phyloP scores from a whole-genome alignment of 1,284 basidiomycete species.

The Stygiomarasmius scandens region DNA sequence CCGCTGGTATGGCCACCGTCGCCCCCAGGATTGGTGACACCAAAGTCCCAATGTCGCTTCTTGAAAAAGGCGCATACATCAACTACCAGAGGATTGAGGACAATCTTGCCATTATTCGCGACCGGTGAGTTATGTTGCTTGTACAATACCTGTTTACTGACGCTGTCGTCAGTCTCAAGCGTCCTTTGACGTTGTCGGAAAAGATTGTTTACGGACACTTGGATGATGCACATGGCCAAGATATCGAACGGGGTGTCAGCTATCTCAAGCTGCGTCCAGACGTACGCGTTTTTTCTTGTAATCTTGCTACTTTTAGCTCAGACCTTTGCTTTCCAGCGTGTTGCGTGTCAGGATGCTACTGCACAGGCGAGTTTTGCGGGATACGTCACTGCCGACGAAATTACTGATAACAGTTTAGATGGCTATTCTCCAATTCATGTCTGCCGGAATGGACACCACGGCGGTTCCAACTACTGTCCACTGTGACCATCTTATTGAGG shows the following conservation, averaged over 20 bases:
- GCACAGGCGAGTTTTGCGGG: slow-evolving; percentile 60
- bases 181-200: slow-evolving; percentile 95
- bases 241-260: slow-evolving; percentile 84
- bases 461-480: slow-evolving; percentile 98
- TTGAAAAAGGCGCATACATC: slow-evolving; percentile 88
- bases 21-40: slow-evolving; percentile 85
- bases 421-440: slow-evolving; percentile 99
- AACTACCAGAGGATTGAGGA: slow-evolving; percentile 99
- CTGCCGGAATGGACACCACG: slow-evolving; percentile 96
- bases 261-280: slow-evolving; percentile 97
- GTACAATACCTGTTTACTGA: slow-evolving; percentile 4
- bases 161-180: slow-evolving; percentile 67
- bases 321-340: slow-evolving; percentile 67
- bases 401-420: slow-evolving; percentile 67
- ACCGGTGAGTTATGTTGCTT: slow-evolving; percentile 55
- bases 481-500: slow-evolving; percentile 99
- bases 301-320: slow-evolving; percentile 15
- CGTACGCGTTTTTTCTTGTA: slow-evolving; percentile 54
- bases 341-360: slow-evolving; percentile 99
- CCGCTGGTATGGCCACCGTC: slow-evolving; percentile 79
- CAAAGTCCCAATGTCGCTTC: slow-evolving; percentile 90
- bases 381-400: slow-evolving; percentile 20
- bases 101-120: slow-evolving; percentile 85
- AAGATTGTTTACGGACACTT: slow-evolving; percentile 99
- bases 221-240: slow-evolving; percentile 90